These are phyloP conservation scores for Cetraspora pellucida DNA, from an alignment of 192 early-diverging fungal species.

Conservation along the genomic window DNA sequence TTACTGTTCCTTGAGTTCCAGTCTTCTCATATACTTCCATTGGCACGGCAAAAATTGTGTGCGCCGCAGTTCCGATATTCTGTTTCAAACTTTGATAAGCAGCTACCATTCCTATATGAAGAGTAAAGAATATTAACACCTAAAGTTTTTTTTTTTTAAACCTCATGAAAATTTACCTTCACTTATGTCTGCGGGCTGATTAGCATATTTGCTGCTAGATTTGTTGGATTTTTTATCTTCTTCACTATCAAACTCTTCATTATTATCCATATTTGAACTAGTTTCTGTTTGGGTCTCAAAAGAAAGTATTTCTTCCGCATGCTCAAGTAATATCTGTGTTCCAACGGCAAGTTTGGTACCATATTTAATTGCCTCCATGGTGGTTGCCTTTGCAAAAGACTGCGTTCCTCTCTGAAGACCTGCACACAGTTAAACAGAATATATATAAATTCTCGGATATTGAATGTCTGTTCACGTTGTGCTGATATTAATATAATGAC, in stretches of 20 bases:
- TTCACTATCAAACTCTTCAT: constrained; percentile 29
- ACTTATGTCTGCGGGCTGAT: constrained; percentile 81
- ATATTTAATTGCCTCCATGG: constrained; percentile 88
- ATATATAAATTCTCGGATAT: neutral
- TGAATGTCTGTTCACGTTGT: neutral
- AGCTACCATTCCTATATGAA: constrained; percentile 62
- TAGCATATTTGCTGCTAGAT: constrained; percentile 76
- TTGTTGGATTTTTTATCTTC: constrained; percentile 34
- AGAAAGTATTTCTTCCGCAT: constrained; percentile 81
- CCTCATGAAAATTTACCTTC: constrained; percentile 54
- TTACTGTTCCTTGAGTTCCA: constrained; percentile 57
- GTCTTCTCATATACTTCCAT: constrained; percentile 75
- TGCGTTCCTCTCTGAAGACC: constrained; percentile 84
- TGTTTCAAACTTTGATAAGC: constrained; percentile 79
- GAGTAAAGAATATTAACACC: neutral
- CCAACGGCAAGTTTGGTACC: constrained; percentile 86
- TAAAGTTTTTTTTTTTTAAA: neutral
- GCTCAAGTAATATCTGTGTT: constrained; percentile 87
- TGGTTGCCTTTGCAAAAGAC: constrained; percentile 87
- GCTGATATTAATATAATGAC: neutral
- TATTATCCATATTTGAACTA: constrained; percentile 14
- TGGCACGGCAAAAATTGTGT: constrained; percentile 89
- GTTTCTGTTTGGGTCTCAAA: constrained; percentile 38
- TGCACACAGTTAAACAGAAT: constrained; percentile 20
- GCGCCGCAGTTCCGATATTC: constrained; percentile 80